These are phyloP conservation scores for Physocladia obscura DNA, from an alignment of 192 early-diverging fungal genomes.

Conservation along the genomic window DNA sequence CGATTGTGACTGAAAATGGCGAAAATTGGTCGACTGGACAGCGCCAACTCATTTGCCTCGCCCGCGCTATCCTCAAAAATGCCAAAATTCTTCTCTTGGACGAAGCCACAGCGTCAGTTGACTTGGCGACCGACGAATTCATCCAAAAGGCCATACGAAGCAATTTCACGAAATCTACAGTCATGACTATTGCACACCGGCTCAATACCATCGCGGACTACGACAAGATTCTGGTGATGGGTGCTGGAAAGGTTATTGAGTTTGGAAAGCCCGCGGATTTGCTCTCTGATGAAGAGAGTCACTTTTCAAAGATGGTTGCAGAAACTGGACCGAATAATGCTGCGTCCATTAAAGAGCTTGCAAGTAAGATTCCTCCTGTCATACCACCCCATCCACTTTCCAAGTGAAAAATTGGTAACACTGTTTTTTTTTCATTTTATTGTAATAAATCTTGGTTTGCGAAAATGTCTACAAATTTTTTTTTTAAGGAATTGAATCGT, in stretches of 20 bases:
- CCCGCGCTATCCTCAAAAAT: conserved; percentile 51
- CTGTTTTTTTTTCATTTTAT: too few relatives aligned
- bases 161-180: conserved; percentile 56
- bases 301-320: conserved; percentile 78
- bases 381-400: too few relatives aligned
- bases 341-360: conserved; percentile 34
- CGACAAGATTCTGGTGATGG: conserved; percentile 76
- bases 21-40: conserved; percentile 85
- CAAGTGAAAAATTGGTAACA: too few relatives aligned
- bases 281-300: conserved; percentile 41
- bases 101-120: conserved; percentile 36
- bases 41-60: conserved; percentile 57
- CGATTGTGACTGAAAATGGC: conserved; percentile 72
- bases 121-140: conserved; percentile 38
- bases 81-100: conserved; percentile 53
- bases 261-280: conserved; percentile 64
- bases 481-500: too few relatives aligned
- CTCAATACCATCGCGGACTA: conserved; percentile 55
- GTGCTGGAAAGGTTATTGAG: conserved; percentile 68
- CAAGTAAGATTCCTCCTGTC: too few relatives aligned
- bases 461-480: too few relatives aligned
- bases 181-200: conserved; percentile 62
- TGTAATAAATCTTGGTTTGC: too few relatives aligned
- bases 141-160: conserved; percentile 55
- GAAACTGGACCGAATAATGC: conserved; percentile 54